phyloP scores from a whole-genome alignment of 441 rosid species.

The Dalechampia spathulata region DNA sequence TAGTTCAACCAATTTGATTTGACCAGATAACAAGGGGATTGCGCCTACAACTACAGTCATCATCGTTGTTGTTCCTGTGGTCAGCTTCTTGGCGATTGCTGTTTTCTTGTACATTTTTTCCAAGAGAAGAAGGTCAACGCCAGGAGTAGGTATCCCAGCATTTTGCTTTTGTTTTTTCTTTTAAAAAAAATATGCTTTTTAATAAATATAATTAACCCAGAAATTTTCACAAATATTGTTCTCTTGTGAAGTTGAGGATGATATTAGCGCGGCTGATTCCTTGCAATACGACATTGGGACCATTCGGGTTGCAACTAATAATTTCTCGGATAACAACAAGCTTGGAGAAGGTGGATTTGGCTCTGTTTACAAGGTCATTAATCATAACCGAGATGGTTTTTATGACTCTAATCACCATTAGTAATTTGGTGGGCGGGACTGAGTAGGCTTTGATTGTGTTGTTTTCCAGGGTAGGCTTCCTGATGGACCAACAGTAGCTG shows the following conservation, averaged over 20 bases:
- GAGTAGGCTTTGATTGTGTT: not conserved
- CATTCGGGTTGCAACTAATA: slow-evolving; percentile 1
- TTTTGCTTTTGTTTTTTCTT: not conserved
- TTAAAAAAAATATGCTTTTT: no score
- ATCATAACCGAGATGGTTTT: no score
- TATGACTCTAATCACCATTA: no score
- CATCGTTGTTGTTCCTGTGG: slow-evolving; percentile 1
- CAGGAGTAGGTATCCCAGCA: not conserved
- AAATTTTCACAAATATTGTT: no score
- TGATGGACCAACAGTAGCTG: slow-evolving; percentile 29
- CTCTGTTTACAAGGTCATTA: slow-evolving; percentile 14
- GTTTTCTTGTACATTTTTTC: not conserved
- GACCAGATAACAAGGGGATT: not conserved
- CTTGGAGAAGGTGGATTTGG: slow-evolving; percentile 26
- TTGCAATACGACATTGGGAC: slow-evolving; percentile 10
- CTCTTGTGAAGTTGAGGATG: not conserved
- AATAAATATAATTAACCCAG: no score
- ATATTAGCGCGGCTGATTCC: slow-evolving; percentile 1
- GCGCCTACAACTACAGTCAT: not conserved
- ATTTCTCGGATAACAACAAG: slow-evolving; percentile 16
- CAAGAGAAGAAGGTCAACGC: not conserved
- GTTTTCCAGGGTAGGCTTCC: slow-evolving; percentile 25
- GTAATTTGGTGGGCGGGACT: no score
- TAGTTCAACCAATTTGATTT: not conserved
- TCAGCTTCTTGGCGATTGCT: not conserved